phyloP scores from a whole-genome alignment of 148 eudicot genomes.

The Linanthus parryae region DNA sequence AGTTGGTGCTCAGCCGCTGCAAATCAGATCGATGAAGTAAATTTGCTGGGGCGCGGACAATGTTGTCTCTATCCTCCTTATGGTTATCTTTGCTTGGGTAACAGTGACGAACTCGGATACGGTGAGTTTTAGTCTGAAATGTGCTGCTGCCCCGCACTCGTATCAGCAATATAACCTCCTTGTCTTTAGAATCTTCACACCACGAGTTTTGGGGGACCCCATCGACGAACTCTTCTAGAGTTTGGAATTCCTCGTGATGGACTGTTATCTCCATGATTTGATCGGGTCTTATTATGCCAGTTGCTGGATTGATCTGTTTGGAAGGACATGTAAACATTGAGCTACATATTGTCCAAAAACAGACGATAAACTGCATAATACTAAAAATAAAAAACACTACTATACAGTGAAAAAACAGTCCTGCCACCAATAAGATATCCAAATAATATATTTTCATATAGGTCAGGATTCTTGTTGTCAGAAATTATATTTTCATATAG shows the following conservation, averaged over 20 bases:
- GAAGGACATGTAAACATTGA: slow-evolving; percentile 2
- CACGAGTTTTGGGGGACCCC: slow-evolving; percentile 77
- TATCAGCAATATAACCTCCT: slow-evolving; percentile 62
- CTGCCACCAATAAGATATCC: background rate
- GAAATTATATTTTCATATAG: too few relatives aligned
- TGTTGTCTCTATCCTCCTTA: slow-evolving; percentile 15
- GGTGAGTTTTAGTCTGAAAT: slow-evolving; percentile 42
- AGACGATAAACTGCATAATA: background rate
- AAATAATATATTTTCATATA: background rate
- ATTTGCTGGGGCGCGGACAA: slow-evolving; percentile 4
- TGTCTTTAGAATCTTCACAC: slow-evolving; percentile 94
- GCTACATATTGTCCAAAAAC: background rate
- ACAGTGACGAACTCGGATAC: slow-evolving; percentile 79
- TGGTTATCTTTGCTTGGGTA: slow-evolving; percentile 35
- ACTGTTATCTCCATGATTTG: slow-evolving; percentile 65
- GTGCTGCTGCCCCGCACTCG: slow-evolving; percentile 61
- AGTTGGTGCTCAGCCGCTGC: slow-evolving; percentile 5
- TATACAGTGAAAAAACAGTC: background rate
- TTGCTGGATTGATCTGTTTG: slow-evolving; percentile 70
- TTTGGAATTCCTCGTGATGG: slow-evolving; percentile 64
- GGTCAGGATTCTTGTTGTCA: background rate
- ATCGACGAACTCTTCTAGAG: slow-evolving; percentile 72
- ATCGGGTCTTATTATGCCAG: slow-evolving; percentile 68
- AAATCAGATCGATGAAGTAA: slow-evolving; percentile 10
- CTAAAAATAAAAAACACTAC: background rate